A percentile compares a stretch with the other conserved stretches of the same genome.
Conservation (phyloP, 495 filamentous ascomycete species). For the Thozetella sp. region DNA sequence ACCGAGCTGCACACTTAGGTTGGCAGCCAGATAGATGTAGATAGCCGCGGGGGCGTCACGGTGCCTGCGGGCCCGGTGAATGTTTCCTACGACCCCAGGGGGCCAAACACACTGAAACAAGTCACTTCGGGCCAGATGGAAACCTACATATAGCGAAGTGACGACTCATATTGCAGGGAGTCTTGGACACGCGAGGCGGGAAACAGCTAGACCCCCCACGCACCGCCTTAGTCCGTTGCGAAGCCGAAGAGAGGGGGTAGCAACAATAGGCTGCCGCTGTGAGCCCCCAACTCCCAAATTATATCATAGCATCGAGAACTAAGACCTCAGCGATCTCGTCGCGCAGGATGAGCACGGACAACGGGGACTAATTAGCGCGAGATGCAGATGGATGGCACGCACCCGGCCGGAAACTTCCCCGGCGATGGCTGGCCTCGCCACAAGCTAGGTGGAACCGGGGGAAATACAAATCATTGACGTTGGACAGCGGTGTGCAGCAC, state of each 20-base stretch:
- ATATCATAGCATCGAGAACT: too few relatives aligned
- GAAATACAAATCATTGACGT: background rate
- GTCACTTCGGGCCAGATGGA: background rate
- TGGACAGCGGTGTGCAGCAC: background rate
- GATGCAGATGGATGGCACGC: too few relatives aligned
- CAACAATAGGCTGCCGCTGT: background rate
- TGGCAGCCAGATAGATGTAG: background rate
- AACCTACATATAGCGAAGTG: background rate
- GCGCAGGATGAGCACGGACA: too few relatives aligned
- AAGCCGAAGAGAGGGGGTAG: too few relatives aligned
- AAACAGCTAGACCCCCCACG: background rate
- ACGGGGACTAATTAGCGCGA: too few relatives aligned
- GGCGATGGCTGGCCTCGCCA: too few relatives aligned
- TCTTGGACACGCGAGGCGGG: background rate
- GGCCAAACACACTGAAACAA: slow-evolving; percentile 1
- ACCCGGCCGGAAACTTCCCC: too few relatives aligned
- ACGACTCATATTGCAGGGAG: background rate
- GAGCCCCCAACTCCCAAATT: too few relatives aligned
- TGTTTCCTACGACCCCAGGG: background rate
- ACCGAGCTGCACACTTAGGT: too few relatives aligned
- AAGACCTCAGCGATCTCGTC: too few relatives aligned
- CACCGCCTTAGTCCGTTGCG: too few relatives aligned
- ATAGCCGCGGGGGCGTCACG: too few relatives aligned
- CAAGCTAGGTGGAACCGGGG: background rate
- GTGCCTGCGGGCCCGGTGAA: background rate